phyloP scores from a whole-genome alignment of 2,329 filamentous ascomycete genomes.

The Exophiala calicioides region DNA sequence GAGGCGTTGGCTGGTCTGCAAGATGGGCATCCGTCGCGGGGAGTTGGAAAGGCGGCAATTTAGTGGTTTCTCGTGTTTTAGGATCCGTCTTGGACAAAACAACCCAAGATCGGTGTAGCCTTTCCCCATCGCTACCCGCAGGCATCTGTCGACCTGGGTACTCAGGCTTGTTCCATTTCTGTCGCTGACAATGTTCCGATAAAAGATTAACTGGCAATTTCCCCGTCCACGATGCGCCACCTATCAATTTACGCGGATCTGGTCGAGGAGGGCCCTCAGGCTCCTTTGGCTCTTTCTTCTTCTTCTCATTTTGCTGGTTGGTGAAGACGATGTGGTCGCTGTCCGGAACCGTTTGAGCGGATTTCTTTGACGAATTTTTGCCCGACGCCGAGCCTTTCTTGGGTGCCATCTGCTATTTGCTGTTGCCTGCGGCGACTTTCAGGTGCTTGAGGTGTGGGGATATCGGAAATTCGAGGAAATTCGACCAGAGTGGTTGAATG shows the following conservation, averaged over 20 bases:
- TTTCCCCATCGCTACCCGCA: conserved; percentile 43
- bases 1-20: conserved; percentile 71
- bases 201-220: conserved; percentile 93
- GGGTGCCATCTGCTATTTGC: conserved; percentile 28
- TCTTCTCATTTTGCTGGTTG: conserved; percentile 26
- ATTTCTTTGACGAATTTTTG: conserved; percentile 24
- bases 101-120: conserved; percentile 75
- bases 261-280: conserved; percentile 50
- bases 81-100: conserved; percentile 71
- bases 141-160: conserved; percentile 69
- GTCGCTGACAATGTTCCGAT: conserved; percentile 91
- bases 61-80: conserved; percentile 77
- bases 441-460: too few species aligned
- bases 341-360: conserved; percentile 21
- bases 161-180: conserved; percentile 92
- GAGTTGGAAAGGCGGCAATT: conserved; percentile 78
- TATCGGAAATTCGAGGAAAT: too few species aligned
- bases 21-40: conserved; percentile 75
- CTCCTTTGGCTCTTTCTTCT: conserved; percentile 34
- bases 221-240: conserved; percentile 93
- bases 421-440: too few species aligned
- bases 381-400: conserved; percentile 26
- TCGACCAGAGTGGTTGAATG: too few species aligned
- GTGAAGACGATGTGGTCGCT: conserved; percentile 37
- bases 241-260: conserved; percentile 75